Percentiles rank a stretch among this genome's conserved stretches.
phyloP scores from a whole-genome alignment of 2,329 filamentous ascomycete species.

The Huntiella decipiens region DNA sequence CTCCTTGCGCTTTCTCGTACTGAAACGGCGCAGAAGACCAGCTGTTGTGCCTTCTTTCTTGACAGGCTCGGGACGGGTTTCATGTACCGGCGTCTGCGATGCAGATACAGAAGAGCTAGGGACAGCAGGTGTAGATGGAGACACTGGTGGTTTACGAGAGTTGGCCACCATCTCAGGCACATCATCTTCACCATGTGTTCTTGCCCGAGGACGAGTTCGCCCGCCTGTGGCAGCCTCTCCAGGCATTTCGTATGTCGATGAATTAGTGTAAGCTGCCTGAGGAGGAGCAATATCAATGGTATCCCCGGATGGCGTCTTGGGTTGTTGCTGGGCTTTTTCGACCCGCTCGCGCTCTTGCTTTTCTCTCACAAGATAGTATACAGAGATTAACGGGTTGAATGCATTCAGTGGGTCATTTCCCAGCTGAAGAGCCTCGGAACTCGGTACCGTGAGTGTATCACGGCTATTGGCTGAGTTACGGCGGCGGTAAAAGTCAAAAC shows the following conservation, averaged over 20 bases:
- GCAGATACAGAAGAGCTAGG: slow-evolving; percentile 14
- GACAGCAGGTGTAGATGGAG: slow-evolving; percentile 20
- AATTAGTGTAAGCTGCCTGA: slow-evolving; percentile 75
- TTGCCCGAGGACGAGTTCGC: slow-evolving; percentile 62
- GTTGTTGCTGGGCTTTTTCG: slow-evolving; percentile 22
- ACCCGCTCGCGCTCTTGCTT: slow-evolving; percentile 66
- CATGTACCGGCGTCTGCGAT: slow-evolving; percentile 23
- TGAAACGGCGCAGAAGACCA: slow-evolving; percentile 72
- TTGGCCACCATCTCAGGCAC: slow-evolving; percentile 42
- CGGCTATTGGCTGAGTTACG: slow-evolving; percentile 76
- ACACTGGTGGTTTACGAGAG: slow-evolving; percentile 8
- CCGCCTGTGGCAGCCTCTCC: slow-evolving; percentile 76
- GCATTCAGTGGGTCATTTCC: slow-evolving; percentile 82
- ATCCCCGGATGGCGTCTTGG: slow-evolving; percentile 20
- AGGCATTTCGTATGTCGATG: slow-evolving; percentile 66
- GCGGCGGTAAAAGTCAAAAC: slow-evolving; percentile 92
- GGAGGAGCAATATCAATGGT: slow-evolving; percentile 51
- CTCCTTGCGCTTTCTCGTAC: slow-evolving; percentile 62
- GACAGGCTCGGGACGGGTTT: slow-evolving; percentile 41
- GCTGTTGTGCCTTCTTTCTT: slow-evolving; percentile 76
- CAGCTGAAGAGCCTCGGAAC: slow-evolving; percentile 63
- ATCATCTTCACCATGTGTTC: slow-evolving; percentile 91
- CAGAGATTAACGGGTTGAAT: slow-evolving; percentile 75
- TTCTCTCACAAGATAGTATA: slow-evolving; percentile 92
- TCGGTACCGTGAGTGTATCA: slow-evolving; percentile 71